These are phyloP conservation scores for Spongospora subterranea DNA, from an alignment of 208 protist species.

Conservation along the genomic window DNA sequence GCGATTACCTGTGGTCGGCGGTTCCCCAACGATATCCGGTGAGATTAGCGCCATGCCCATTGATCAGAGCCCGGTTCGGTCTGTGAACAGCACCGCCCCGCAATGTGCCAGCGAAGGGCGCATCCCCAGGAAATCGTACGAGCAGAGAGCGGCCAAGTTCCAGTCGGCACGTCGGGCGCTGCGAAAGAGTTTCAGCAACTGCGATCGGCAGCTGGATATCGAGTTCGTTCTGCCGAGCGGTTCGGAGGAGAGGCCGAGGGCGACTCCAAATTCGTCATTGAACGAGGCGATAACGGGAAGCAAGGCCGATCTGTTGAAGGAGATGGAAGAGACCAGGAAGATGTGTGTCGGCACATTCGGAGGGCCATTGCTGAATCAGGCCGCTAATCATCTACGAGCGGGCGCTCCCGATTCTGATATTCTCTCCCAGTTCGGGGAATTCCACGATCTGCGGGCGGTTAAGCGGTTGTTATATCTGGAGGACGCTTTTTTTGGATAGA, in stretches of 20 bases:
- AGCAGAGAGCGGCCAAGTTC: background rate
- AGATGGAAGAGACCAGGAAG: background rate
- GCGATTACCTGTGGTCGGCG: background rate
- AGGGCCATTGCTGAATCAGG: background rate
- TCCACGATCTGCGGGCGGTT: conserved; percentile 13
- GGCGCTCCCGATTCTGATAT: background rate
- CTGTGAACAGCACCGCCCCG: background rate
- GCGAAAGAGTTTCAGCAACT: background rate
- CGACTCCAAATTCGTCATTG: background rate
- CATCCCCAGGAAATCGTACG: background rate
- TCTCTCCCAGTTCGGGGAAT: conserved; percentile 39
- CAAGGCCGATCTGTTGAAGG: background rate
- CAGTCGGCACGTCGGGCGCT: background rate
- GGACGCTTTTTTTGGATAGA: no score
- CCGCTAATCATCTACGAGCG: background rate
- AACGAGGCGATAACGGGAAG: background rate
- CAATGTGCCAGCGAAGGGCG: background rate
- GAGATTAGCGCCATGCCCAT: background rate
- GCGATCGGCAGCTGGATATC: background rate
- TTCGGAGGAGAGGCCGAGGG: background rate
- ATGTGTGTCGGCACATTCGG: background rate
- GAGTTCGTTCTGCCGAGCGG: background rate
- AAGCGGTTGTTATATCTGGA: conserved; percentile 27
- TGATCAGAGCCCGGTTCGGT: background rate
- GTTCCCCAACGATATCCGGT: no score